Evolutionary conservation across 495 filamentous ascomycete species (phyloP).

Genomic region (Astrocystis sublimbata): DNA sequence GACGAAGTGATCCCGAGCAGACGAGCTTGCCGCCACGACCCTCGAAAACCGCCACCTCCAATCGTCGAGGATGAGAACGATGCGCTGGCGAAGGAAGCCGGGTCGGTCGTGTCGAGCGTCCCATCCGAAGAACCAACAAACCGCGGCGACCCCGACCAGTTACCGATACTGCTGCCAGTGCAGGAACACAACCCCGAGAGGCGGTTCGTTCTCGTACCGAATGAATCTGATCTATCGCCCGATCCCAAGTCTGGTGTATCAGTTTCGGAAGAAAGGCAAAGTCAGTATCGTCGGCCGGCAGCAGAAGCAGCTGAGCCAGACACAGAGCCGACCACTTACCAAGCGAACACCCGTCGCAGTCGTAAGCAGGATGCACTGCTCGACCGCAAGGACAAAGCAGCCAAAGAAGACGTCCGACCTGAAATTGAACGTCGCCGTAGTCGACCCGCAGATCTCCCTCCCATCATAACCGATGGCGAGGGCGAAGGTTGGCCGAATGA

Average conservation of each 20-base stretch:
- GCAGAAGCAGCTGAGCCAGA: conserved; percentile 18
- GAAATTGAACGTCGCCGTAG: conserved; percentile 25
- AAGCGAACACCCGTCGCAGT: conserved; percentile 46
- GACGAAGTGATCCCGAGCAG: conserved; percentile 10
- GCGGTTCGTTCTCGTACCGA: conserved; percentile 45
- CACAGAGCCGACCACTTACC: conserved; percentile 31
- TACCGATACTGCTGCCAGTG: conserved; percentile 41
- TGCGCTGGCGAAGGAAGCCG: conserved; percentile 46
- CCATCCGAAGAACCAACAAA: conserved; percentile 43
- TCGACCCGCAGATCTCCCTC: conserved; percentile 29
- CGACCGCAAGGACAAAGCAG: conserved; percentile 25
- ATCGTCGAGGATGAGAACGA: conserved; percentile 49
- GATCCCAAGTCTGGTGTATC: conserved; percentile 28
- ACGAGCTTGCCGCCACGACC: conserved; percentile 4
- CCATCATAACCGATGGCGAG: conserved; percentile 28
- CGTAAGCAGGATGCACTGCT: conserved; percentile 36
- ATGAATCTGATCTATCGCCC: conserved; percentile 31
- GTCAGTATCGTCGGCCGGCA: conserved; percentile 23
- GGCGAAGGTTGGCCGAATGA: conserved; percentile 17
- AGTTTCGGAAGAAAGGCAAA: conserved; percentile 9
- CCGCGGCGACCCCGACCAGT: conserved; percentile 46
- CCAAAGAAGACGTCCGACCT: conserved; percentile 22
- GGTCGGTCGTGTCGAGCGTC: conserved; percentile 26
- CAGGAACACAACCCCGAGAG: conserved; percentile 46
- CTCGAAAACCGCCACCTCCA: conserved; percentile 40